Conservation (phyloP, 2,329 filamentous ascomycete species). For the Verticillium longisporum region DNA sequence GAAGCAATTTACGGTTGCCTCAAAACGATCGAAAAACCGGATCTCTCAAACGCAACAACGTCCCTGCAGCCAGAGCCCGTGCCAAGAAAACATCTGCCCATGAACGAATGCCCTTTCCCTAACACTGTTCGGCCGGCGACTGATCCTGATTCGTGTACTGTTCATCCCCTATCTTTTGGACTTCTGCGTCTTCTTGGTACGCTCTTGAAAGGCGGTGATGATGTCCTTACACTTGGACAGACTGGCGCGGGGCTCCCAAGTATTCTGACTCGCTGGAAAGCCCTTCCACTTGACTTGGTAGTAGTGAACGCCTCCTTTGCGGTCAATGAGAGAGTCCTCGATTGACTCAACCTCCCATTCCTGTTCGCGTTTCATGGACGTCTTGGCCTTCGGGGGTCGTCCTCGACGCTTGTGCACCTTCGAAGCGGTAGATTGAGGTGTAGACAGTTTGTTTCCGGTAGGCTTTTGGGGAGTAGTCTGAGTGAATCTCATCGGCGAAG, state of each 20-base stretch:
- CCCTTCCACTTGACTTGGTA: slow-evolving; percentile 50
- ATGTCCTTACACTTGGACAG: slow-evolving; percentile 29
- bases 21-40: no score
- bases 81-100: no score
- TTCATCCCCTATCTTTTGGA: background rate
- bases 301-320: slow-evolving; percentile 26
- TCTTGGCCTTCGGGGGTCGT: slow-evolving; percentile 6
- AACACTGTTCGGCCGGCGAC: no score
- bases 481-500: background rate
- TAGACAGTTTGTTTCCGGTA: background rate
- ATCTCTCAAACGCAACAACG: no score
- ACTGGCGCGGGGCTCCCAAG: slow-evolving; percentile 46
- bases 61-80: no score
- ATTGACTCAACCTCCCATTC: slow-evolving; percentile 43
- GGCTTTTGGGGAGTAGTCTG: background rate
- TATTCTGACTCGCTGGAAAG: slow-evolving; percentile 34
- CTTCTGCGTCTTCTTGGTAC: slow-evolving; percentile 3
- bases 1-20: no score
- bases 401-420: background rate
- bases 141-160: no score
- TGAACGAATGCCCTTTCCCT: no score
- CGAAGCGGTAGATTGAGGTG: background rate
- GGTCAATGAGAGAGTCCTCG: slow-evolving; percentile 30
- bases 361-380: background rate
- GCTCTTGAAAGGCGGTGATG: slow-evolving; percentile 28